phyloP scores from a whole-genome alignment of 2,329 filamentous ascomycete genomes.

The Tympanopsis confertula region DNA sequence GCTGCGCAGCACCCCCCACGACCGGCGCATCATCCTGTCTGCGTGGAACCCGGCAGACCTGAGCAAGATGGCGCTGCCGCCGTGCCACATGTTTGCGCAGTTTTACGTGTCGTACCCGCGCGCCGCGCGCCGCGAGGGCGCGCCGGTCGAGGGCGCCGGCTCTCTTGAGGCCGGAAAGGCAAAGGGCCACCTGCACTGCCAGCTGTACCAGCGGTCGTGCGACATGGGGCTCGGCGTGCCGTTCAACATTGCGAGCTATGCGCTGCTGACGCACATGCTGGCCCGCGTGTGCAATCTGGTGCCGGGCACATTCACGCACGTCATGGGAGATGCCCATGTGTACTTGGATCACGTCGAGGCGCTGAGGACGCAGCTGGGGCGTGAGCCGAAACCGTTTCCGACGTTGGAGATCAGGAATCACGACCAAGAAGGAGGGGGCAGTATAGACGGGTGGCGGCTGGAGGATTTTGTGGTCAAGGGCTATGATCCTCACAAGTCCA shows the following conservation, averaged over 20 bases:
- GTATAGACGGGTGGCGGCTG: conserved; percentile 79
- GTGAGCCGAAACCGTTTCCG: conserved; percentile 74
- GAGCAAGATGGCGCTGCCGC: conserved; percentile 78
- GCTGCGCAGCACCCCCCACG: conserved; percentile 71
- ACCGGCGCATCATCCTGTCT: conserved; percentile 76
- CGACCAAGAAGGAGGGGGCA: conserved; percentile 56
- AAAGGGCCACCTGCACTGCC: conserved; percentile 69
- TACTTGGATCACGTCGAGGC: conserved; percentile 90
- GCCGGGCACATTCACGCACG: conserved; percentile 80
- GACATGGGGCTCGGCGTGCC: conserved; percentile 96
- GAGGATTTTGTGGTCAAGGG: conserved; percentile 81
- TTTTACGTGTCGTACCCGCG: conserved; percentile 76
- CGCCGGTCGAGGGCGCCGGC: conserved; percentile 3
- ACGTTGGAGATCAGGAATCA: conserved; percentile 55
- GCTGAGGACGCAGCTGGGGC: conserved; percentile 64
- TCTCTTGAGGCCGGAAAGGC: conserved; percentile 12
- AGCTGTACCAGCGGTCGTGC: conserved; percentile 86
- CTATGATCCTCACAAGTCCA: conserved; percentile 82
- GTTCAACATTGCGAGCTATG: conserved; percentile 95
- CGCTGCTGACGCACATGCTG: conserved; percentile 87
- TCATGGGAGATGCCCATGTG: conserved; percentile 96
- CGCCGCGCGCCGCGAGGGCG: conserved; percentile 11
- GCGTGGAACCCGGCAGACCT: conserved; percentile 91
- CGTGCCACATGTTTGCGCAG: conserved; percentile 96
- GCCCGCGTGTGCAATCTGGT: conserved; percentile 75